Evolutionary conservation across 2,329 filamentous ascomycete genomes (phyloP).

Genomic region (Aspergillus melleus): DNA sequence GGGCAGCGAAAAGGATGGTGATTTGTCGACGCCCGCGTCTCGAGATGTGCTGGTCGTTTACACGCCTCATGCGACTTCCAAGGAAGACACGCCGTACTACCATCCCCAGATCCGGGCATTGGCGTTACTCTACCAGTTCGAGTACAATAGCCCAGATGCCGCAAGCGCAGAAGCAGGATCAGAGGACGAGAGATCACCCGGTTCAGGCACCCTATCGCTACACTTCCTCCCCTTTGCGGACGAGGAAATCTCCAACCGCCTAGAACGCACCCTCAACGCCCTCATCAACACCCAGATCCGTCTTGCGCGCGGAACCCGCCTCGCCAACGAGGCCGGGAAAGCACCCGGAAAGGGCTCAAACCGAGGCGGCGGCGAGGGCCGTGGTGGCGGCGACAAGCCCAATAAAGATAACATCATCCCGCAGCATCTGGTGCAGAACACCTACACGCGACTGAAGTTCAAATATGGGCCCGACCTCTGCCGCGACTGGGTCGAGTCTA

Average conservation of each 20-base stretch:
- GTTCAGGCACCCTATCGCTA: slow-evolving; percentile 48
- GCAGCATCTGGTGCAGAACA: slow-evolving; percentile 75
- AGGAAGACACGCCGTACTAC: slow-evolving; percentile 76
- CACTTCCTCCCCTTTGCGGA: slow-evolving; percentile 52
- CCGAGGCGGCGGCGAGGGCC: not conserved
- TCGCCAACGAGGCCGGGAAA: slow-evolving; percentile 12
- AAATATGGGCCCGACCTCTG: slow-evolving; percentile 73
- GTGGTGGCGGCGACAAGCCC: slow-evolving; percentile 69
- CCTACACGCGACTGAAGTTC: slow-evolving; percentile 75
- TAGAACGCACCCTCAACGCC: slow-evolving; percentile 40
- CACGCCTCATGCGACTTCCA: slow-evolving; percentile 66
- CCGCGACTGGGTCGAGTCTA: slow-evolving; percentile 78
- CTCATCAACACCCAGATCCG: slow-evolving; percentile 40
- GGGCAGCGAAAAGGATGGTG: not conserved
- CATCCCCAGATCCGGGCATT: slow-evolving; percentile 75
- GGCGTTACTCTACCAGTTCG: slow-evolving; percentile 68
- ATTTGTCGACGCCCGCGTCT: slow-evolving; percentile 8
- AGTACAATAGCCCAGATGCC: not conserved
- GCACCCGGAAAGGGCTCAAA: not conserved
- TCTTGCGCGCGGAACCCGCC: slow-evolving; percentile 28
- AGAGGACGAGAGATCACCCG: slow-evolving; percentile 26
- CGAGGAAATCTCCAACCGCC: slow-evolving; percentile 37
- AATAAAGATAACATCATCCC: slow-evolving; percentile 82
- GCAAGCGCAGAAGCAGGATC: slow-evolving; percentile 11
- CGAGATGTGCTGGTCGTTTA: slow-evolving; percentile 64